Conservation (phyloP, 1,284 basidiomycete species). For the Cryptococcus wingfieldii region DNA sequence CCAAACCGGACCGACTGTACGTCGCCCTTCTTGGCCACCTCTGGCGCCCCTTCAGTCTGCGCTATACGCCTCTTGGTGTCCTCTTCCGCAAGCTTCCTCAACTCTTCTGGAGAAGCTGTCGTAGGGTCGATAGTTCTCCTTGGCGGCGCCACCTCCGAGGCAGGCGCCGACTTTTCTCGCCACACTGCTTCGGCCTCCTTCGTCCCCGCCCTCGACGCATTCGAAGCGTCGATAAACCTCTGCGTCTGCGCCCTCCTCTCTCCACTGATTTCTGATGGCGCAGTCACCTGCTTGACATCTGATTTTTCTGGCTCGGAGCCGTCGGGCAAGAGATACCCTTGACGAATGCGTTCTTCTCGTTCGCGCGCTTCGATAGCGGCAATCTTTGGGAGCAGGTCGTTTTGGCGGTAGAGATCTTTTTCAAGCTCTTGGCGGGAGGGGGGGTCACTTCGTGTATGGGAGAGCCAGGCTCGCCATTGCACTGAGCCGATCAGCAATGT, state of each 20-base stretch:
- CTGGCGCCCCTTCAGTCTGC: constrained; percentile 22
- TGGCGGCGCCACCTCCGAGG: constrained; percentile 23
- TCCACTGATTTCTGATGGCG: constrained; percentile 8
- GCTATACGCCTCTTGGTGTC: constrained; percentile 40
- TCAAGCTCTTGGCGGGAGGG: constrained; percentile 34
- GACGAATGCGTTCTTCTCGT: constrained; percentile 38
- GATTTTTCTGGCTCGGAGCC: constrained; percentile 2
- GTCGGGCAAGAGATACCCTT: constrained; percentile 39
- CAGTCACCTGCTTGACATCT: constrained; percentile 6
- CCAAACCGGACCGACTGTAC: constrained; percentile 2
- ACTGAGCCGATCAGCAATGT: constrained; percentile 9
- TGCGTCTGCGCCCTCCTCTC: constrained; percentile 7
- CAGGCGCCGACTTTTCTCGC: not conserved
- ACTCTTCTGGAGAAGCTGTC: constrained; percentile 22
- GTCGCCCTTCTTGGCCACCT: not conserved
- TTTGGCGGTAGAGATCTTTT: constrained; percentile 26
- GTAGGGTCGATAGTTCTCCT: constrained; percentile 30
- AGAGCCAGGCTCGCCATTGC: constrained; percentile 38
- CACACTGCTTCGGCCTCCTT: not conserved
- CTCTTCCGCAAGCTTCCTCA: constrained; percentile 39
- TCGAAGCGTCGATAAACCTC: not conserved
- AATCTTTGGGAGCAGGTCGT: constrained; percentile 23
- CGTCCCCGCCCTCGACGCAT: not conserved
- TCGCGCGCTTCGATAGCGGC: constrained; percentile 38
- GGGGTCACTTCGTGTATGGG: constrained; percentile 37